Conservation (phyloP, 768 basidiomycete species). For the Tricholomella constricta region DNA sequence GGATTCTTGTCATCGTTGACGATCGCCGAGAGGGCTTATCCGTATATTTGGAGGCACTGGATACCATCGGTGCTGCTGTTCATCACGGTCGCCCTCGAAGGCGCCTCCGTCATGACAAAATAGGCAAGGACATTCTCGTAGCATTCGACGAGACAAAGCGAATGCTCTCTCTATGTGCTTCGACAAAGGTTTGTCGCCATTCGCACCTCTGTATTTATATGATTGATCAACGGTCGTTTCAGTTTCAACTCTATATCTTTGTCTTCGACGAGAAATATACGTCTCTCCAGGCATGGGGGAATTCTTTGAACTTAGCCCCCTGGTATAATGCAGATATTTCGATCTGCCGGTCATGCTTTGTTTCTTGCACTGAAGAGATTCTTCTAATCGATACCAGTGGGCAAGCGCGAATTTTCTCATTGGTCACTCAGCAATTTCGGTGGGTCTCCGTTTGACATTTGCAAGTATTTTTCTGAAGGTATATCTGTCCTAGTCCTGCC, state of each 20-base stretch:
- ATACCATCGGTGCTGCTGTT: conserved; percentile 34
- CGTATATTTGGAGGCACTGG: conserved; percentile 40
- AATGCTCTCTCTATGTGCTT: conserved; percentile 46
- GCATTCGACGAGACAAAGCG: conserved; percentile 56
- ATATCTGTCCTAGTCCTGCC: conserved; percentile 40
- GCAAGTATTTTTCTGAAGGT: neutral
- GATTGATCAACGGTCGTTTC: neutral
- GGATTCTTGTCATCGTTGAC: conserved; percentile 42
- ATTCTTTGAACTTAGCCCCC: conserved; percentile 35
- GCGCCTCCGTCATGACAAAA: conserved; percentile 43
- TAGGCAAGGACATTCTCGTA: conserved; percentile 45
- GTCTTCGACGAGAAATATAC: conserved; percentile 46
- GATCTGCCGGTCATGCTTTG: conserved; percentile 43
- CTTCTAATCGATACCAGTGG: conserved; percentile 46
- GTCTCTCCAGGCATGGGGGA: conserved; percentile 43
- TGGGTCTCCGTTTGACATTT: conserved; percentile 19
- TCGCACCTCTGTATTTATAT: neutral
- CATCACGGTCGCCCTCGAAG: conserved; percentile 24
- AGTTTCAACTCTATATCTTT: conserved; percentile 47
- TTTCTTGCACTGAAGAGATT: conserved; percentile 54
- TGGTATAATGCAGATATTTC: conserved; percentile 41
- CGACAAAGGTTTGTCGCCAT: conserved; percentile 33
- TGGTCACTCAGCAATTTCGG: conserved; percentile 57
- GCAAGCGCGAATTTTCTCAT: conserved; percentile 53
- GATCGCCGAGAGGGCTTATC: conserved; percentile 33